Conservation (phyloP, 345 rosid genomes). For the Cardamine occulta region DNA sequence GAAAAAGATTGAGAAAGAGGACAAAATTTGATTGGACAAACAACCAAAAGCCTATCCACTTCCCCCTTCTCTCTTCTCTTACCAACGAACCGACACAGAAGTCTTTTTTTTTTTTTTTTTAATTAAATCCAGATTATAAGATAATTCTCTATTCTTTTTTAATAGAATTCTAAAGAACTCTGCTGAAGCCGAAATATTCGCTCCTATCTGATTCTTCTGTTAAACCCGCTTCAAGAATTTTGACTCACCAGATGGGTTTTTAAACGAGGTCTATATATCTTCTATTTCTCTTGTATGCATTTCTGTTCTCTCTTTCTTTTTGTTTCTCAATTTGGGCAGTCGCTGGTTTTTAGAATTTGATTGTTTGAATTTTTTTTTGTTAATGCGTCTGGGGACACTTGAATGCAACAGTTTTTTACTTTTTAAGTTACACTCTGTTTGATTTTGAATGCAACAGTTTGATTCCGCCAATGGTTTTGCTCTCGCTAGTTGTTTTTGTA, state of each 20-base stretch:
- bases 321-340: neutral
- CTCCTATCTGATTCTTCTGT: slow-evolving; percentile 20
- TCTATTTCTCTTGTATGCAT: neutral
- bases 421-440: slow-evolving; percentile 36
- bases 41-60: slow-evolving; percentile 43
- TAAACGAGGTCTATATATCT: slow-evolving; percentile 6
- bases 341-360: neutral
- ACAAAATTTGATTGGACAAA: slow-evolving; percentile 28
- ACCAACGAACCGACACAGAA: slow-evolving; percentile 14
- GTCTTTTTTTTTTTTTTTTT: neutral
- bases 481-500: neutral
- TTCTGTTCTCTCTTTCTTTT: neutral
- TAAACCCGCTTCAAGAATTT: neutral
- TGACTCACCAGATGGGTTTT: neutral
- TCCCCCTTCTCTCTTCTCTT: neutral
- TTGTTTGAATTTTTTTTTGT: neutral
- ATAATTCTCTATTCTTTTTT: neutral
- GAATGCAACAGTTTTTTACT: slow-evolving; percentile 36
- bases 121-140: neutral
- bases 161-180: neutral
- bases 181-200: neutral
- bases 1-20: slow-evolving; percentile 13
- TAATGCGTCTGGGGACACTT: neutral
- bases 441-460: neutral
- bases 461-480: slow-evolving; percentile 15